These are phyloP conservation scores for Trametes villosa DNA, from an alignment of 768 basidiomycete genomes.

Conservation along the genomic window DNA sequence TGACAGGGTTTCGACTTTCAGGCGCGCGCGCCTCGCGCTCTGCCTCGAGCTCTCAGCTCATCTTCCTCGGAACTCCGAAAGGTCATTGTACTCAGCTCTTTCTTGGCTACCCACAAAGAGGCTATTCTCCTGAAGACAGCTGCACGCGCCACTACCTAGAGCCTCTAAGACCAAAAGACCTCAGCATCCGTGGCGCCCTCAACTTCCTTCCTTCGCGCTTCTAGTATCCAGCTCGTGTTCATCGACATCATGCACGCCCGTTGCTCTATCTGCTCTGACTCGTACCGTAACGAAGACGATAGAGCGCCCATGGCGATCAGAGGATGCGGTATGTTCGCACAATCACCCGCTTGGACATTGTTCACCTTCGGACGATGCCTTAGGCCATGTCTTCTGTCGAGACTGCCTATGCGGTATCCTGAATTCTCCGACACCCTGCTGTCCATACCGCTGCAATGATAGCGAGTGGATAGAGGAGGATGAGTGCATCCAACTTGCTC, in stretches of 20 bases:
- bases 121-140: no score
- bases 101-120: no score
- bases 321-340: background rate
- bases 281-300: background rate
- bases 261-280: background rate
- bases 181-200: no score
- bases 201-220: no score
- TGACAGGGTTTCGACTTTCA: background rate
- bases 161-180: no score
- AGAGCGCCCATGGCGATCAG: background rate
- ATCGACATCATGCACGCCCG: background rate
- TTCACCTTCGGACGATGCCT: background rate
- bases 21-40: no score
- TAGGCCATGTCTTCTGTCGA: background rate
- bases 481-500: background rate
- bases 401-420: background rate
- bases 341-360: background rate
- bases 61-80: background rate
- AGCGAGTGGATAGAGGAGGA: background rate
- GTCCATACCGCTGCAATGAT: background rate
- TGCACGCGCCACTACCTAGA: no score
- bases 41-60: background rate
- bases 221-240: background rate
- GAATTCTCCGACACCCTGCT: background rate
- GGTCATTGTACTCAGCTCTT: background rate